phyloP scores from a whole-genome alignment of 805 yeast species.

The Limtongia smithiae region DNA sequence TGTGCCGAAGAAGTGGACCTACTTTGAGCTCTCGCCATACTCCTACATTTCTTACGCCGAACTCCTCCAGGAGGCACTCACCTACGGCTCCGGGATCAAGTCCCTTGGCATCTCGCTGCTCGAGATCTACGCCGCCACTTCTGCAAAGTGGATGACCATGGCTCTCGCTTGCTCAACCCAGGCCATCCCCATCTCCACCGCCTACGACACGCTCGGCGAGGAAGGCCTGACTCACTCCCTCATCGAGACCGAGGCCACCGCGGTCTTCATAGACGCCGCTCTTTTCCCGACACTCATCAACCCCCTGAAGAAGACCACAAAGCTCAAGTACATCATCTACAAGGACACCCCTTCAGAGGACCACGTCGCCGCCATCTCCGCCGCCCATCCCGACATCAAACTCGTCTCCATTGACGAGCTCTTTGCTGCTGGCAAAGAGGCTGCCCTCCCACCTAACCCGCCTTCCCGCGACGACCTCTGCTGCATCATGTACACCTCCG shows the following conservation, averaged over 20 bases:
- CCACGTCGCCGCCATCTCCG: conserved; percentile 50
- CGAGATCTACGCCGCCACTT: conserved; percentile 82
- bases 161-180: conserved; percentile 61
- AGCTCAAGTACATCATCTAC: conserved; percentile 68
- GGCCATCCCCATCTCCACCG: conserved; percentile 83
- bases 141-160: conserved; percentile 24
- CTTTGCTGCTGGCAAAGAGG: conserved; percentile 56
- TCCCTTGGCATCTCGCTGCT: conserved; percentile 65
- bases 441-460: conserved; percentile 43
- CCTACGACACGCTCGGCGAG: conserved; percentile 93
- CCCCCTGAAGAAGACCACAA: conserved; percentile 63
- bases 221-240: conserved; percentile 73
- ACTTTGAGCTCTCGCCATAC: conserved; percentile 74
- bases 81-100: conserved; percentile 71
- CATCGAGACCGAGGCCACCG: conserved; percentile 72
- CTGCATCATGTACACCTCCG: conserved; percentile 85
- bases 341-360: conserved; percentile 48
- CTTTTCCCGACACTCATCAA: conserved; percentile 62
- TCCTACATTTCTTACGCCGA: conserved; percentile 60
- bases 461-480: conserved; percentile 59
- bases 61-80: conserved; percentile 47
- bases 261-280: conserved; percentile 78
- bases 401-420: conserved; percentile 60
- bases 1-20: conserved; percentile 84
- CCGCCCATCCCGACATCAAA: conserved; percentile 72